Evolutionary conservation across 805 yeast genomes (phyloP), one percentile per base, ranked within the genome.

Genomic region (Scheffersomyces lignosus): DNA sequence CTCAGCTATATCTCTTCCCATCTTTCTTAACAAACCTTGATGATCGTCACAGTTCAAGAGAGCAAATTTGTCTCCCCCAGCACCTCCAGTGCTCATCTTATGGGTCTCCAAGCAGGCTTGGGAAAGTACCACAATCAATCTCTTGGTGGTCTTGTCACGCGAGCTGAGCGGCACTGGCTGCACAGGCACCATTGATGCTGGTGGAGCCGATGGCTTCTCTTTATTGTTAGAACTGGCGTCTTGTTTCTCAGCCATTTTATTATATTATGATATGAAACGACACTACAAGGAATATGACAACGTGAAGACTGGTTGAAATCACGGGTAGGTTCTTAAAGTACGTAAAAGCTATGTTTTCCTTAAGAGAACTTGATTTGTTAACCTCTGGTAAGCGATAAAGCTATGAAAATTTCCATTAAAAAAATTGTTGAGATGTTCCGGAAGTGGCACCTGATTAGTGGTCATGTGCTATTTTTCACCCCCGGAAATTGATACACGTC

Each of bases 1-100:
- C 58, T 93, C 99, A 33, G 96, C 87, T 46, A 93, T 91, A 58
- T 93, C 98, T 58, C 98, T 80, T 36, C 95, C 96, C 95, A 91
- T 88, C 60, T 89, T 91, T 62, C 91, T 84, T 53, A 93, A 71
- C 35, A 91, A 71, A 12, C 97, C 97, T 68, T 93, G 99, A 62
- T 93, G 99, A 60, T 93, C 99, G 62, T 93, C 99, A 72, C 99
- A 93, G 70, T 93, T 93, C 55, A 93, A 73, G 43, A 93, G 68
- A 0, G 96, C 97, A 57, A 83, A 93, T 62, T 93, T 88, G 58
- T 93, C 98, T 24, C 73, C 74, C 34, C 91, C 95, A 34, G 83
- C 80, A 7, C 82, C 78, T 15, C 82, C 79, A 2, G 87, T 75
- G 31, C 87, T 82, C 60, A 91, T 81, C 62, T 87, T 90, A 62